Percentiles rank a stretch among this genome's conserved stretches.
These are phyloP conservation scores for Kappamyces sp. DNA, from an alignment of 192 early-diverging fungal species.

Conservation along the genomic window DNA sequence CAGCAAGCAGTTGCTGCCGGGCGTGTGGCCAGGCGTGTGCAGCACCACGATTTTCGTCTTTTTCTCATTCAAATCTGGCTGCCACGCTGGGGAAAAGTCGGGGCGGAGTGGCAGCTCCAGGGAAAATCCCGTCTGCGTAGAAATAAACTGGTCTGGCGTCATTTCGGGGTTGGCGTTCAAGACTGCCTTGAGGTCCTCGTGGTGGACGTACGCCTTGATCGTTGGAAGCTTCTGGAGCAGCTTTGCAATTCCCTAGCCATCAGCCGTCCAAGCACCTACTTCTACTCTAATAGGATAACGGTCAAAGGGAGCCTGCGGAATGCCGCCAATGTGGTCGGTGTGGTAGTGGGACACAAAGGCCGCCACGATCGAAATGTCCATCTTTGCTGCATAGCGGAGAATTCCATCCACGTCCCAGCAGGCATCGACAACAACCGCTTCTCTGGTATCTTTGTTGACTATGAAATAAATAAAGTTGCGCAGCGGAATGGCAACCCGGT, in stretches of 20 bases:
- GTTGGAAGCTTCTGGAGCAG: slow-evolving; percentile 60
- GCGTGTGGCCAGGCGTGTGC: slow-evolving; percentile 92
- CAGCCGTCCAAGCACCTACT: no score
- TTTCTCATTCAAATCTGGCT: slow-evolving; percentile 10
- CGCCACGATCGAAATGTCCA: slow-evolving; percentile 63
- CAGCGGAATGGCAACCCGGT: slow-evolving; percentile 70
- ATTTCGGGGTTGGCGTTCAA: slow-evolving; percentile 64
- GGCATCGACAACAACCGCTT: slow-evolving; percentile 74
- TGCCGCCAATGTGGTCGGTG: slow-evolving; percentile 79
- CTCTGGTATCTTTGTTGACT: slow-evolving; percentile 56
- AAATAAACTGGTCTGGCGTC: slow-evolving; percentile 39
- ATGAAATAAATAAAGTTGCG: slow-evolving; percentile 81
- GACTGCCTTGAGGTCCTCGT: slow-evolving; percentile 66
- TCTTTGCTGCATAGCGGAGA: slow-evolving; percentile 47
- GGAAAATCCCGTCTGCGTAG: slow-evolving; percentile 54
- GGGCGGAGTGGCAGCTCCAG: slow-evolving; percentile 32
- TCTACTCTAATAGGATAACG: slow-evolving; percentile 69
- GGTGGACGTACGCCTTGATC: slow-evolving; percentile 70
- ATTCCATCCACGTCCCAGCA: slow-evolving; percentile 94
- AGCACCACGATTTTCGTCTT: slow-evolving; percentile 53
- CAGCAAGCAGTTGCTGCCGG: slow-evolving; percentile 77
- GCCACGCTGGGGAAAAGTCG: neutral
- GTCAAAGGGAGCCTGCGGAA: slow-evolving; percentile 82
- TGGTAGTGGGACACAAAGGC: slow-evolving; percentile 78
- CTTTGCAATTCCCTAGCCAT: slow-evolving; percentile 53